These are phyloP conservation scores for Trichoderma harzianum DNA, from an alignment of 2,329 filamentous ascomycete genomes.

Conservation along the genomic window DNA sequence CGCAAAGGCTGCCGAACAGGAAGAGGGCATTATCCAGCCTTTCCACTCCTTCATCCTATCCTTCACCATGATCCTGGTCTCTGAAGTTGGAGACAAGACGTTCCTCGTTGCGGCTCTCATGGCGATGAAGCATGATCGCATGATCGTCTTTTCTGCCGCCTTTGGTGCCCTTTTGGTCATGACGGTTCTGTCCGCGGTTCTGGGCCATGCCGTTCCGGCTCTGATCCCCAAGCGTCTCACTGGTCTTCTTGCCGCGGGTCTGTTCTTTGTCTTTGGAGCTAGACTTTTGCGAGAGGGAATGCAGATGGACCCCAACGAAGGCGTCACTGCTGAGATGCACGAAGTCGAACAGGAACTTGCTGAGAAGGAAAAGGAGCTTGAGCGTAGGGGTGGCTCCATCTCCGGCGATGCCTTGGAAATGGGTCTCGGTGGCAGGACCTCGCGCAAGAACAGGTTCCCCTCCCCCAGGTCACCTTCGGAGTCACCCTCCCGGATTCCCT, in stretches of 20 bases:
- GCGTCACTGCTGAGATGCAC: conserved; percentile 94
- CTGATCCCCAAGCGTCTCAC: conserved; percentile 89
- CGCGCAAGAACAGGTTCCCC: conserved; percentile 72
- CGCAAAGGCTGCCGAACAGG: conserved; percentile 35
- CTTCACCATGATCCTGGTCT: conserved; percentile 95
- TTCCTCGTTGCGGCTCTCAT: conserved; percentile 96
- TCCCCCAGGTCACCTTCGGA: conserved; percentile 76
- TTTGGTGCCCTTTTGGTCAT: conserved; percentile 87
- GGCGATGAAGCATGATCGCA: conserved; percentile 96
- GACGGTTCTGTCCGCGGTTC: conserved; percentile 88
- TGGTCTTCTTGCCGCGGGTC: conserved; percentile 74
- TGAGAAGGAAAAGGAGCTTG: conserved; percentile 81
- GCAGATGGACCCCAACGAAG: conserved; percentile 83
- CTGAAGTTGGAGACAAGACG: conserved; percentile 96
- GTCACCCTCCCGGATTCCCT: conserved; percentile 63
- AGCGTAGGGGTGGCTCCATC: conserved; percentile 59
- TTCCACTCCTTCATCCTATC: conserved; percentile 88
- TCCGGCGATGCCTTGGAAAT: conserved; percentile 78
- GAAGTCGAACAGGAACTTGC: conserved; percentile 93
- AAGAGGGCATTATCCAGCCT: conserved; percentile 68
- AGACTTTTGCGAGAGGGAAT: conserved; percentile 83
- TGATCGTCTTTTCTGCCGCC: conserved; percentile 93
- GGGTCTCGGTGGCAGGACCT: conserved; percentile 68
- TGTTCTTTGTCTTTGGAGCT: conserved; percentile 88
- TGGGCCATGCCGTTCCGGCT: conserved; percentile 88